Evolutionary conservation across 176 grass and related monocot genomes (phyloP), one percentile per base, ranked within the genome.

Genomic region (Aegilops speltoides): DNA sequence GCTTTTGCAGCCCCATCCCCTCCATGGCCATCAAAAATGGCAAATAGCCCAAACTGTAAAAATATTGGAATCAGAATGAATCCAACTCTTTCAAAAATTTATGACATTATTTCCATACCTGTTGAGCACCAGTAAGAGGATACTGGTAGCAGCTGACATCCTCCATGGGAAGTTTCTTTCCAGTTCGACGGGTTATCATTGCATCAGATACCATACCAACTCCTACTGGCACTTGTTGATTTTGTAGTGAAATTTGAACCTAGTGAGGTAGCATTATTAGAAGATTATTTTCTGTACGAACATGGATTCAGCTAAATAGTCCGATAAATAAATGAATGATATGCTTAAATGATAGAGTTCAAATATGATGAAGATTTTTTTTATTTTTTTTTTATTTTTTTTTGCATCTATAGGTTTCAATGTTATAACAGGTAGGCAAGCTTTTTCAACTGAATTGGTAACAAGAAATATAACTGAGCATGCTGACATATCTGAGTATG

Each of bases 21-120:
- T 86, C 83, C 93, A 87, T 92, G 91, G 74, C 93, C 93, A 91
- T 95, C 90, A 85, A 89, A 95, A 78, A 95, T 86, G 26, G 75
- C 61, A 61, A 92, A 83, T 16, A 95, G 79, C 63, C 93, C 93
- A 92, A 95, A 95, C 93, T 95, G 86, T 65, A 73, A 68, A 81
- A 77, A 86, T 64, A 43, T 19, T n/a, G 23, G 79, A 71, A 72
- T 56, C 23, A 68, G 62, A 77, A 83, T 37, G 8, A 20, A 33
- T 77, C 5, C 28, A 67, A 85, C 41, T 56, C 32, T 65, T 77
- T 46, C 46, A 1, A 65, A 36, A 68, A 73, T 38, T 69, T 81
- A 40, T 69, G 61, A 15, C 4, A 54, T 76, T 50, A 43, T 10
- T 84, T 46, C 10, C 34, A 7, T 84, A 95, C 93, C 93, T 92